Percentiles rank a stretch among this genome's conserved stretches.
Evolutionary conservation across 2,329 filamentous ascomycete species (phyloP).

Genomic region (Talaromyces rugulosus): DNA sequence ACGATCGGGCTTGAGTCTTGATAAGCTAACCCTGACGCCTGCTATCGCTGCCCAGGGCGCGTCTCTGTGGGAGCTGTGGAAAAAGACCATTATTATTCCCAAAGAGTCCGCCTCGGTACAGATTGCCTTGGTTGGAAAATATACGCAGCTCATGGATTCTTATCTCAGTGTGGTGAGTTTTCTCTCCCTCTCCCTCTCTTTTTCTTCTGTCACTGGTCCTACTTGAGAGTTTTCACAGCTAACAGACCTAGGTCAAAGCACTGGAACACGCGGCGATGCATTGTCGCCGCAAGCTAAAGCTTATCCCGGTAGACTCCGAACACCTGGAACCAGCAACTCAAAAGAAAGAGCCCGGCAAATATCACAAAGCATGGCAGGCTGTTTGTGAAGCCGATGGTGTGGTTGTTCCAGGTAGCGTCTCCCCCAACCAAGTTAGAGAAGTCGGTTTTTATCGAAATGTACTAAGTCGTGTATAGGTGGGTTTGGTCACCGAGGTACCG

Average conservation of each 20-base stretch:
- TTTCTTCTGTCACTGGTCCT: constrained; percentile 46
- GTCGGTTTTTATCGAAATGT: background rate
- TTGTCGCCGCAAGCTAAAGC: constrained; percentile 71
- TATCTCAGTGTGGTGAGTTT: constrained; percentile 67
- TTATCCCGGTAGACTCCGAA: constrained; percentile 80
- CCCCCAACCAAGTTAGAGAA: background rate
- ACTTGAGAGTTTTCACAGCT: background rate
- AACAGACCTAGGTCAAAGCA: constrained; percentile 54
- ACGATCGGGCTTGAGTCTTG: constrained; percentile 60
- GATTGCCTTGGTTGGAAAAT: constrained; percentile 91
- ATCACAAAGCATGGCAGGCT: constrained; percentile 40
- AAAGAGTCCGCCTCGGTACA: constrained; percentile 45
- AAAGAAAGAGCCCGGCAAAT: constrained; percentile 63
- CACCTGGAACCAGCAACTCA: constrained; percentile 69
- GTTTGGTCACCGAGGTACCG: constrained; percentile 75
- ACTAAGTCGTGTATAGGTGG: constrained; percentile 55
- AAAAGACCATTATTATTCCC: constrained; percentile 11
- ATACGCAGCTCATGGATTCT: constrained; percentile 76
- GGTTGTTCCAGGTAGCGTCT: constrained; percentile 24
- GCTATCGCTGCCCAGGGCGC: constrained; percentile 59
- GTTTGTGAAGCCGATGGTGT: constrained; percentile 62
- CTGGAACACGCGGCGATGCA: constrained; percentile 90
- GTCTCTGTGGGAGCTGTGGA: constrained; percentile 77
- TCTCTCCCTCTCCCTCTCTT: background rate
- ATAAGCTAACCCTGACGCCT: constrained; percentile 51